phyloP scores from a whole-genome alignment of 208 protist species.

The Naegleria fowleri region DNA sequence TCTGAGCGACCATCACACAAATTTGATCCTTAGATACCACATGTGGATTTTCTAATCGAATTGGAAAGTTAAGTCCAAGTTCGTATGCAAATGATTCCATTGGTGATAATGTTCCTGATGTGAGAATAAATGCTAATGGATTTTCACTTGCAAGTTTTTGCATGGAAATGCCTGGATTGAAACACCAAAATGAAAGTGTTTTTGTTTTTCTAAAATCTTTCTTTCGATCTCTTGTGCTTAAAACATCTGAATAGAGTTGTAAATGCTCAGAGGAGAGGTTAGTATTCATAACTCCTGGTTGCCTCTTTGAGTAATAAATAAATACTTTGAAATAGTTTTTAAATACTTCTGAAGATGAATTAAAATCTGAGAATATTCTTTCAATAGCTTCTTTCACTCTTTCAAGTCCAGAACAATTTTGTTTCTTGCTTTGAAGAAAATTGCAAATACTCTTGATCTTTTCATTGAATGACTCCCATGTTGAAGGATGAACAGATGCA shows the following conservation, averaged over 20 bases:
- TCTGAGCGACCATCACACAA: slow-evolving; percentile 48
- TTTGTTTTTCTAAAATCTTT: not conserved
- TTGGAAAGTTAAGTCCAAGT: slow-evolving; percentile 63
- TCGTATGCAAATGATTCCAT: slow-evolving; percentile 68
- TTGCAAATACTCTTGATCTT: not conserved
- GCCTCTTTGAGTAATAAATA: slow-evolving; percentile 3
- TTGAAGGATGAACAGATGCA: not conserved
- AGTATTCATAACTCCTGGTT: not conserved
- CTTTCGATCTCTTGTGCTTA: not conserved
- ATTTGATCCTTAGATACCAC: slow-evolving; percentile 67
- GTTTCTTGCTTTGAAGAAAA: not conserved
- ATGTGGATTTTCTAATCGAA: slow-evolving; percentile 74
- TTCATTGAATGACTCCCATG: not conserved
- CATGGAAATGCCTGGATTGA: slow-evolving; percentile 72
- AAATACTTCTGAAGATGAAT: not conserved
- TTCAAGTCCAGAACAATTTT: not conserved
- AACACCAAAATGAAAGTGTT: slow-evolving; percentile 69
- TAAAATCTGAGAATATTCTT: not conserved
- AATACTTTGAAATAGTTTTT: not conserved
- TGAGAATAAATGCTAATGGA: slow-evolving; percentile 70
- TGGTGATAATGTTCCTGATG: slow-evolving; percentile 86
- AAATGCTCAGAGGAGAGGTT: not conserved
- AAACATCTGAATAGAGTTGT: not conserved
- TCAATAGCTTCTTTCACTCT: not conserved
- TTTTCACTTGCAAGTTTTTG: slow-evolving; percentile 52